Evolutionary conservation across 805 yeast species (phyloP).

Genomic region (Candida sphagnicola): DNA sequence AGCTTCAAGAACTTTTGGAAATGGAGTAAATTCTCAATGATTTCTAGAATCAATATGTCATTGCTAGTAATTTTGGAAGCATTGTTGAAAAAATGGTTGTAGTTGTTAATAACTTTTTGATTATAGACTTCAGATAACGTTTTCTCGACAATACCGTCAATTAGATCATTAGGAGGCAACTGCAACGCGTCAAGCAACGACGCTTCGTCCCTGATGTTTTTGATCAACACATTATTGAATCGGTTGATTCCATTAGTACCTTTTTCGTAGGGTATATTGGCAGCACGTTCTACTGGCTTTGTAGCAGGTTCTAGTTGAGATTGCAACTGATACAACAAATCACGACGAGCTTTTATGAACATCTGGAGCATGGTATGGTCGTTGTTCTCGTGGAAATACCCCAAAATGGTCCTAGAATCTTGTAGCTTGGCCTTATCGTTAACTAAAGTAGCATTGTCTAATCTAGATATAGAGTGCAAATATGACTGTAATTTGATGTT

Average conservation of each 20-base stretch:
- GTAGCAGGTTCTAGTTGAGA: constrained; percentile 45
- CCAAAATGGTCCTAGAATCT: constrained; percentile 40
- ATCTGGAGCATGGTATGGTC: constrained; percentile 14
- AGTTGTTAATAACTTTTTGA: constrained; percentile 10
- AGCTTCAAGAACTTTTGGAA: constrained; percentile 13
- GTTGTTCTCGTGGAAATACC: constrained; percentile 36
- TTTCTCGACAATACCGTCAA: neutral
- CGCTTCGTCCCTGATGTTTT: constrained; percentile 47
- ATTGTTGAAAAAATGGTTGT: constrained; percentile 11
- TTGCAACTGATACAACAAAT: constrained; percentile 39
- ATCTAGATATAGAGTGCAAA: constrained; percentile 6
- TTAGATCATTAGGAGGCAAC: neutral
- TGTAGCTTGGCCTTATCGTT: constrained; percentile 33
- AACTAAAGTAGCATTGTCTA: constrained; percentile 2
- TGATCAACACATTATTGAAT: constrained; percentile 50
- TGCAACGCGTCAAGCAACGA: constrained; percentile 38
- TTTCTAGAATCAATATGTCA: constrained; percentile 29
- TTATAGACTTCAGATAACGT: constrained; percentile 3
- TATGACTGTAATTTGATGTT: constrained; percentile 51
- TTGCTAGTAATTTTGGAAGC: constrained; percentile 14
- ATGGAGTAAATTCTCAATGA: constrained; percentile 41
- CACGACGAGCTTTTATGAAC: constrained; percentile 19
- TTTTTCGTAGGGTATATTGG: constrained; percentile 50
- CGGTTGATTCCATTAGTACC: constrained; percentile 56
- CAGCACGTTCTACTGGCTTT: constrained; percentile 30